phyloP scores from a whole-genome alignment of 108 stramenopile genomes.

The Pseudonitzschia pungens region DNA sequence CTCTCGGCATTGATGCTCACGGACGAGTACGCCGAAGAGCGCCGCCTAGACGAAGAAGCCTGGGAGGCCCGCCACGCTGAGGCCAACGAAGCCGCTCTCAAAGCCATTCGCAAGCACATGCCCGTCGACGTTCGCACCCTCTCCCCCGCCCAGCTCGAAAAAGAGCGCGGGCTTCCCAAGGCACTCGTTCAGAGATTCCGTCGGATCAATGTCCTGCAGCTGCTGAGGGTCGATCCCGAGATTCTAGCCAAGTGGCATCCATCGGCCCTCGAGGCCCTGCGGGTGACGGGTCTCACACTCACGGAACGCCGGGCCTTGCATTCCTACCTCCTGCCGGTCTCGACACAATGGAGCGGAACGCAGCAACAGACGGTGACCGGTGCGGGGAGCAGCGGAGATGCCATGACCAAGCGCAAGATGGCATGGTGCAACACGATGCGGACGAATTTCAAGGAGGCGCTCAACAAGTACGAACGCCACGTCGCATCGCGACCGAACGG shows the following conservation, averaged over 20 bases:
- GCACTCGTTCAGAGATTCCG: slow-evolving; percentile 10
- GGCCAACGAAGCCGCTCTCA: slow-evolving; percentile 20
- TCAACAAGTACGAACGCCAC: slow-evolving; percentile 16
- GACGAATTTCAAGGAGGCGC: slow-evolving; percentile 12
- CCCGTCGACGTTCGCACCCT: slow-evolving; percentile 24
- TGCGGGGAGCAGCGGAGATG: background rate
- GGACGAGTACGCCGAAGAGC: slow-evolving; percentile 27
- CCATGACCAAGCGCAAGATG: slow-evolving; percentile 29
- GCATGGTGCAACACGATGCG: slow-evolving; percentile 13
- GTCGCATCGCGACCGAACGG: slow-evolving; percentile 12
- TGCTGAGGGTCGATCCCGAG: slow-evolving; percentile 25
- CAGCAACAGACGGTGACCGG: background rate
- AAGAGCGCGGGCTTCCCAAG: slow-evolving; percentile 6
- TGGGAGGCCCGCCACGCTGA: slow-evolving; percentile 15
- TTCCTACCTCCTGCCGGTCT: slow-evolving; percentile 12
- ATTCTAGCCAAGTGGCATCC: slow-evolving; percentile 21
- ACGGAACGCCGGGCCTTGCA: slow-evolving; percentile 40
- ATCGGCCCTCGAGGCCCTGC: slow-evolving; percentile 14
- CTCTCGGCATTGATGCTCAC: slow-evolving; percentile 23
- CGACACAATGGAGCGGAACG: slow-evolving; percentile 14
- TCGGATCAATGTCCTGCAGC: slow-evolving; percentile 23
- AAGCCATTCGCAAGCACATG: slow-evolving; percentile 24
- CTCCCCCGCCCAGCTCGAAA: background rate
- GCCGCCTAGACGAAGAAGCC: background rate
- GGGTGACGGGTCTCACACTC: slow-evolving; percentile 29